Conservation (phyloP, 805 yeast species). For the Starmerella potacharoeniae region DNA sequence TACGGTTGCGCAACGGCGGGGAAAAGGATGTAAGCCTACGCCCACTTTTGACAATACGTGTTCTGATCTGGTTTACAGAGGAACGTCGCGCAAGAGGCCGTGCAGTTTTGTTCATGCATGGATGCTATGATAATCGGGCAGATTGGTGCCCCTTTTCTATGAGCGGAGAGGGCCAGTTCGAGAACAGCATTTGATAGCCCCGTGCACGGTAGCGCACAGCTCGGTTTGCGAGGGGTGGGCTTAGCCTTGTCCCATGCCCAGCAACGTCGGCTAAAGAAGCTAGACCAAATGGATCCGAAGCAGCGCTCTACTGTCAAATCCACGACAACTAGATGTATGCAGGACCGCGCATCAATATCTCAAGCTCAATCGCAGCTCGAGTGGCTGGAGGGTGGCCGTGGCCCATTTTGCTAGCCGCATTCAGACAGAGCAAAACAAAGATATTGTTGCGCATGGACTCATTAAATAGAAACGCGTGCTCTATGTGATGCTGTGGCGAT, state of each 20-base stretch:
- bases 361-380: not conserved
- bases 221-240: too few relatives aligned
- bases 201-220: too few relatives aligned
- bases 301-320: too few relatives aligned
- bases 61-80: not conserved
- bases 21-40: too few relatives aligned
- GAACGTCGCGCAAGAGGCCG: not conserved
- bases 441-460: not conserved
- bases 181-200: too few relatives aligned
- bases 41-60: not conserved
- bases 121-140: not conserved
- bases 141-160: not conserved
- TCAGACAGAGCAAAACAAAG: not conserved
- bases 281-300: too few relatives aligned
- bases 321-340: too few relatives aligned
- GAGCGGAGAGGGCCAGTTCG: not conserved
- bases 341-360: too few relatives aligned
- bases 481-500: not conserved
- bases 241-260: too few relatives aligned
- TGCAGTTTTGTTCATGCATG: not conserved
- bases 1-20: not conserved
- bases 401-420: not conserved
- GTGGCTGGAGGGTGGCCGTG: not conserved
- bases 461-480: not conserved
- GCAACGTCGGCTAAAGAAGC: too few relatives aligned